phyloP scores from a whole-genome alignment of 2,329 filamentous ascomycete species.

The Microsporum ferrugineum region DNA sequence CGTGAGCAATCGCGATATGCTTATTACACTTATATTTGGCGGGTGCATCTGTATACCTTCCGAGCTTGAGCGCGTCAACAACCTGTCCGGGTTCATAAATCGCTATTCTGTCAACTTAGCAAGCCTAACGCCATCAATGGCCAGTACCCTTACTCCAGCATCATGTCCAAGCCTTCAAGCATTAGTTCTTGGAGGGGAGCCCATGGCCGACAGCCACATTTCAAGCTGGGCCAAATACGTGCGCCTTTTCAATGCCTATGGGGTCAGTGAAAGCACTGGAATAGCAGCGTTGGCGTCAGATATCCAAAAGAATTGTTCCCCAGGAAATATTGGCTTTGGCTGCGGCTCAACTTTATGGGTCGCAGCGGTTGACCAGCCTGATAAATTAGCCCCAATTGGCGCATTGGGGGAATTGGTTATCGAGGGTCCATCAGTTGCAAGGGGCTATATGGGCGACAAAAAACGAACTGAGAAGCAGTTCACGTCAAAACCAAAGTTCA shows the following conservation, averaged over 20 bases:
- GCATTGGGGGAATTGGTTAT: slow-evolving; percentile 31
- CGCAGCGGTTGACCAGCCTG: slow-evolving; percentile 13
- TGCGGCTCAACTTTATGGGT: slow-evolving; percentile 14
- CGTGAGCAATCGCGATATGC: not conserved
- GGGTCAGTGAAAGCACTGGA: slow-evolving; percentile 11
- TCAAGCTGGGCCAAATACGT: slow-evolving; percentile 20
- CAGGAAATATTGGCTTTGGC: not conserved
- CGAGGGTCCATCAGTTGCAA: slow-evolving; percentile 27
- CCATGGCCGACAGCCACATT: slow-evolving; percentile 15
- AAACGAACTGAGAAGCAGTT: slow-evolving; percentile 14
- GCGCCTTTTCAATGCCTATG: slow-evolving; percentile 30
- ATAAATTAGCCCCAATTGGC: slow-evolving; percentile 24
- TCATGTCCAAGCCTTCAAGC: slow-evolving; percentile 26
- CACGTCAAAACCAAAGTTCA: slow-evolving; percentile 4
- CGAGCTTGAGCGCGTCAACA: slow-evolving; percentile 36
- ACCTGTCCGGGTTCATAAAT: slow-evolving; percentile 40
- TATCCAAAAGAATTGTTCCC: not conserved
- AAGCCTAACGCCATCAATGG: slow-evolving; percentile 50
- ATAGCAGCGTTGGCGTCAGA: not conserved
- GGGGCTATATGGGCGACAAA: slow-evolving; percentile 25
- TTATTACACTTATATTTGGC: slow-evolving; percentile 40
- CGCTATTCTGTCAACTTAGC: slow-evolving; percentile 42
- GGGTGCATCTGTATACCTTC: slow-evolving; percentile 50
- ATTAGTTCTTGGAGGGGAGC: slow-evolving; percentile 24
- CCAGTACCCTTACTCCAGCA: slow-evolving; percentile 34